Percentiles rank a stretch among this genome's conserved stretches.
Conservation (phyloP, 192 early-diverging fungal genomes). For the Umbelopsis vinacea region DNA sequence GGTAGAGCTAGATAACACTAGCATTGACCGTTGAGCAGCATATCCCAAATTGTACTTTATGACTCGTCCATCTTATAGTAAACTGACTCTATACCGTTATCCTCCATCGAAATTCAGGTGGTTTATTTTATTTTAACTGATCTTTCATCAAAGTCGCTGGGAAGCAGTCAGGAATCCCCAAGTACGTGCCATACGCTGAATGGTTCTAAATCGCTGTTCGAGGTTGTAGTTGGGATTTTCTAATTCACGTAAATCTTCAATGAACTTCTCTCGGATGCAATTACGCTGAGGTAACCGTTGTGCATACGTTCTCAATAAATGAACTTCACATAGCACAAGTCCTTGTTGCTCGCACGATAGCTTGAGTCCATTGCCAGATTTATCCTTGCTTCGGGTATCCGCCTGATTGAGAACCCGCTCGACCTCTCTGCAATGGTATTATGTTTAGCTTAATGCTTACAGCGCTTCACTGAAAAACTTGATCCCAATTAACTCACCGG, state of each 20-base stretch:
- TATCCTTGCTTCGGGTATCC: constrained; percentile 3
- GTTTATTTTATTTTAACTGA: not conserved
- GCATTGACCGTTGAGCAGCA: no score
- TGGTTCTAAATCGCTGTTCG: constrained; percentile 56
- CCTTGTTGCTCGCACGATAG: constrained; percentile 59
- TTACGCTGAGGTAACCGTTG: constrained; percentile 46
- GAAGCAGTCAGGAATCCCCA: constrained; percentile 59
- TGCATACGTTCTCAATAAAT: constrained; percentile 58
- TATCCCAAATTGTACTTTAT: no score
- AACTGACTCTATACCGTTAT: no score
- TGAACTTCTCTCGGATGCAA: constrained; percentile 61
- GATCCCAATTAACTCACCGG: constrained; percentile 30
- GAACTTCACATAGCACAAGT: constrained; percentile 64
- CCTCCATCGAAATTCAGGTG: no score
- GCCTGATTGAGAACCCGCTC: constrained; percentile 19
- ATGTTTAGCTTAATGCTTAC: no score
- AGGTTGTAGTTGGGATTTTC: constrained; percentile 60
- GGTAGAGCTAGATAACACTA: no score
- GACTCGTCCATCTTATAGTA: no score
- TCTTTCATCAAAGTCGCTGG: not conserved
- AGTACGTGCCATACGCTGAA: constrained; percentile 67
- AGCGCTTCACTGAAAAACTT: not conserved
- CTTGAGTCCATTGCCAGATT: constrained; percentile 15
- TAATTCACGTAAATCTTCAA: constrained; percentile 82
- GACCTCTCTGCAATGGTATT: constrained; percentile 2